Conservation (phyloP, 306 rosid species). For the Castanopsis chinensis region DNA sequence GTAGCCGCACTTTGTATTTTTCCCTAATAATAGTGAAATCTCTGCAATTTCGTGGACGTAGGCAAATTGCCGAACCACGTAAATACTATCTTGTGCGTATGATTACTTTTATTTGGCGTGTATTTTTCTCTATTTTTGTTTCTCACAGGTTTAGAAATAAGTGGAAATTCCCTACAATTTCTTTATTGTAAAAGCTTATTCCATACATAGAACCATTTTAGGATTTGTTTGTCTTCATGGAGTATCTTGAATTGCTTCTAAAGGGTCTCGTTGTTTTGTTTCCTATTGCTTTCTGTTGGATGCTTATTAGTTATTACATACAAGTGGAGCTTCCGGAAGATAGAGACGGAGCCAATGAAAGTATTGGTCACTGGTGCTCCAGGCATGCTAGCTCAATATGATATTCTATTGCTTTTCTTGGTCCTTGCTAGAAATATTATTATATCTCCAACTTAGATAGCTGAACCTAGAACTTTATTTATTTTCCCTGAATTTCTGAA, state of each 20-base stretch:
- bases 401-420: neutral
- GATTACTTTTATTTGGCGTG: no score
- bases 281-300: constrained; percentile 58
- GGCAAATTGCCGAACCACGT: no score
- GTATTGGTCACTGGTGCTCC: constrained; percentile 83
- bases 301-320: constrained; percentile 53
- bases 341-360: constrained; percentile 63
- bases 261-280: constrained; percentile 47
- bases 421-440: neutral
- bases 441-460: neutral
- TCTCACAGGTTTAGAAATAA: no score
- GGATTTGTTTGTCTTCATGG: constrained; percentile 30
- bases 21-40: no score
- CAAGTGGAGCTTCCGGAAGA: constrained; percentile 59
- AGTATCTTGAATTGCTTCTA: constrained; percentile 31
- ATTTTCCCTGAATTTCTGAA: neutral
- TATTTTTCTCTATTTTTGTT: no score
- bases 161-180: no score
- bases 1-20: no score
- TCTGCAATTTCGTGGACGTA: no score
- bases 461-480: neutral
- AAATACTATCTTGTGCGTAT: no score
- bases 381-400: constrained; percentile 47
- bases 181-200: no score
- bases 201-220: constrained; percentile 1